Evolutionary conservation across 2,329 filamentous ascomycete species (phyloP).

Genomic region (Colletotrichum caudatum): DNA sequence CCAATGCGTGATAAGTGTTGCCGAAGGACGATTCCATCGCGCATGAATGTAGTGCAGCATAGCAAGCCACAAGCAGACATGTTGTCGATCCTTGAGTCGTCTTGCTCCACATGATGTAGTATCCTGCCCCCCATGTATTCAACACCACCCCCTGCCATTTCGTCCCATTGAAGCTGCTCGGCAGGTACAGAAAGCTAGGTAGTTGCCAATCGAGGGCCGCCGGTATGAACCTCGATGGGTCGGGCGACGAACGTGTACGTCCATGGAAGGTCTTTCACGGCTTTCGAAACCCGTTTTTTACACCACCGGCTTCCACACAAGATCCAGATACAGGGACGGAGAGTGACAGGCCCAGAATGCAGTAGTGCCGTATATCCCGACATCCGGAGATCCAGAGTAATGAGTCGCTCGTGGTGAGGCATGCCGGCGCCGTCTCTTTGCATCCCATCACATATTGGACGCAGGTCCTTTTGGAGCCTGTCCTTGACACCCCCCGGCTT

Average conservation of each 20-base stretch:
- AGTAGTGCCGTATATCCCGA: background rate
- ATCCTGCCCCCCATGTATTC: background rate
- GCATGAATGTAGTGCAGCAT: background rate
- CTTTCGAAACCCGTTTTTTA: background rate
- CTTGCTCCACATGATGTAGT: background rate
- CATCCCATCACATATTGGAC: no score
- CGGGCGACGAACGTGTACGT: background rate
- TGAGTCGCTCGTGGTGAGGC: background rate
- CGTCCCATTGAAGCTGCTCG: background rate
- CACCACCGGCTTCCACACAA: background rate
- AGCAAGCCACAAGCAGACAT: background rate
- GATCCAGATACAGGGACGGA: conserved; percentile 8
- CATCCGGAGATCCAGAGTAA: background rate
- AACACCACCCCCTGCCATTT: background rate
- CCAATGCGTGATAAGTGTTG: background rate
- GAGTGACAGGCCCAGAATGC: background rate
- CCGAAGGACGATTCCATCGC: background rate
- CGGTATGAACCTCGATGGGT: background rate
- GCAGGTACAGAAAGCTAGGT: background rate
- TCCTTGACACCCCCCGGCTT: no score
- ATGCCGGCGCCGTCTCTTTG: no score
- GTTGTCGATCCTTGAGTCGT: background rate
- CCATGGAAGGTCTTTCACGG: background rate
- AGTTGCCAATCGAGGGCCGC: background rate
- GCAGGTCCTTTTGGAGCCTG: no score